These are phyloP conservation scores for Hippophae tibetana DNA, from an alignment of 306 rosid genomes.

Conservation along the genomic window DNA sequence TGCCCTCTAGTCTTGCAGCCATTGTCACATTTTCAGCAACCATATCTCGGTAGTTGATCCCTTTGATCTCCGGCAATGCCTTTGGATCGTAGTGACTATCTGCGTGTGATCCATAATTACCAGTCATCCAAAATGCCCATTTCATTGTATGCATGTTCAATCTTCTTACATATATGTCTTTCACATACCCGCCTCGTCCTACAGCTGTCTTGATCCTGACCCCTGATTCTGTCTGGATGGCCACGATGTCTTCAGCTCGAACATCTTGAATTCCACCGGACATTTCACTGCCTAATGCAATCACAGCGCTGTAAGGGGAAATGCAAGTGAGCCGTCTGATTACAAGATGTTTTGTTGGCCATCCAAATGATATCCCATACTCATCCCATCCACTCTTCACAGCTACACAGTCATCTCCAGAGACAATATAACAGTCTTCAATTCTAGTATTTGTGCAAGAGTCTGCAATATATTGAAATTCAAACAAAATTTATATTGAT, in stretches of 20 bases:
- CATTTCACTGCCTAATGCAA: constrained; percentile 46
- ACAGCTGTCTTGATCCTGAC: constrained; percentile 42
- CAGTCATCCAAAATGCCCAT: constrained; percentile 36
- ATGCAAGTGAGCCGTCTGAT: constrained; percentile 36
- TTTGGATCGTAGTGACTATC: constrained; percentile 27
- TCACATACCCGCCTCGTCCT: constrained; percentile 37
- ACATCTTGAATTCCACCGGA: constrained; percentile 40
- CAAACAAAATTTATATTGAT: neutral
- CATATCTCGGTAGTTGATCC: constrained; percentile 32
- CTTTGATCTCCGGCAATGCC: constrained; percentile 28
- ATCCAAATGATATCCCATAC: constrained; percentile 35
- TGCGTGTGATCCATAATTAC: constrained; percentile 35
- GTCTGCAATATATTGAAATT: constrained; percentile 17
- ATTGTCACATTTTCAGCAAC: constrained; percentile 50
- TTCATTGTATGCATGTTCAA: constrained; percentile 46
- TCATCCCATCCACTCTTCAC: constrained; percentile 51
- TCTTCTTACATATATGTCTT: constrained; percentile 32
- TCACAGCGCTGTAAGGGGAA: constrained; percentile 39
- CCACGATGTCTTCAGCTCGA: constrained; percentile 36
- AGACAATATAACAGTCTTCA: constrained; percentile 42
- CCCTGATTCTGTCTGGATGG: constrained; percentile 31
- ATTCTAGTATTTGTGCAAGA: constrained; percentile 43
- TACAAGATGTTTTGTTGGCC: constrained; percentile 37
- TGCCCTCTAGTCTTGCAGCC: constrained; percentile 76
- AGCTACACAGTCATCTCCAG: constrained; percentile 46